phyloP scores from a whole-genome alignment of 768 basidiomycete species.

The Mrakia hoshinonis region DNA sequence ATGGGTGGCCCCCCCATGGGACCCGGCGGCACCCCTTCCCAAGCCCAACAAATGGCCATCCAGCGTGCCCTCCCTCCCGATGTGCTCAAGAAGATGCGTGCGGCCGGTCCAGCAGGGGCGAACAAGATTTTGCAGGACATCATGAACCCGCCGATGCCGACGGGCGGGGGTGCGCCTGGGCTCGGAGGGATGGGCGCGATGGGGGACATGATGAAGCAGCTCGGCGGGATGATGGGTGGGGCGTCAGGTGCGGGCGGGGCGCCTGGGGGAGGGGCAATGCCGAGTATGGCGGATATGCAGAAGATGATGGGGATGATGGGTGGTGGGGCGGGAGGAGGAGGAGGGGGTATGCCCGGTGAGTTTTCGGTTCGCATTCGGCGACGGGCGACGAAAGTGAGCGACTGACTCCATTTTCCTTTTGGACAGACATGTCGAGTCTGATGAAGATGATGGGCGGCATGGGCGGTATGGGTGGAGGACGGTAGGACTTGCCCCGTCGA shows the following conservation, averaged over 20 bases:
- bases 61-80: conserved; percentile 94
- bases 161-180: background rate
- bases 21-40: conserved; percentile 78
- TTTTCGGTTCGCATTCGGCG: background rate
- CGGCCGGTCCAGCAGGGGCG: conserved; percentile 60
- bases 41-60: conserved; percentile 89
- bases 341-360: conserved; percentile 39
- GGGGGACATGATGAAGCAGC: conserved; percentile 58
- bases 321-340: conserved; percentile 41
- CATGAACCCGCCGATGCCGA: conserved; percentile 19
- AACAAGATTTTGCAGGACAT: conserved; percentile 32
- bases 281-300: conserved; percentile 66
- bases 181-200: conserved; percentile 12
- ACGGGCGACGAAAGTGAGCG: background rate
- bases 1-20: conserved; percentile 79
- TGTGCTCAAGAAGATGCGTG: conserved; percentile 73
- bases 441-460: conserved; percentile 43
- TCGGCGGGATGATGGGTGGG: conserved; percentile 37
- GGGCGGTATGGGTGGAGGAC: conserved; percentile 19
- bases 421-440: conserved; percentile 40
- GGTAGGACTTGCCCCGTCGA: too few species aligned
- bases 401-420: background rate
- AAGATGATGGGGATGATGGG: conserved; percentile 85
- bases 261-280: conserved; percentile 44
- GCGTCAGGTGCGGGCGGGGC: conserved; percentile 32